phyloP scores from a whole-genome alignment of 1,284 basidiomycete genomes.

The Sparassis latifolia region DNA sequence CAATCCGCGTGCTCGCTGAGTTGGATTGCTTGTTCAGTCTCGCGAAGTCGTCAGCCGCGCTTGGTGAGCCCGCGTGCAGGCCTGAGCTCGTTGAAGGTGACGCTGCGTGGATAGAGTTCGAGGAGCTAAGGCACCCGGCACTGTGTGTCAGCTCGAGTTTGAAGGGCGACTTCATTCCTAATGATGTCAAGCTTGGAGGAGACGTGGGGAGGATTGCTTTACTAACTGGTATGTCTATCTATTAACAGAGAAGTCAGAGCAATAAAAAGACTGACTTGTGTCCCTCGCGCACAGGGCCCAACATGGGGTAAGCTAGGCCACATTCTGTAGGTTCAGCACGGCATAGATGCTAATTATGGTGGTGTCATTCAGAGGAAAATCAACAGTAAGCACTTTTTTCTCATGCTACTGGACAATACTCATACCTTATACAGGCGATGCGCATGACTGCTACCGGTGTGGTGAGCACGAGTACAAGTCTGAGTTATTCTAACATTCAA shows the following conservation, averaged over 20 bases:
- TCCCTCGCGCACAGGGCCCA: conserved; percentile 64
- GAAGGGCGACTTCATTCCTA: conserved; percentile 86
- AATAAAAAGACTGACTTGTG: conserved; percentile 86
- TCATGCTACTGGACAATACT: background rate
- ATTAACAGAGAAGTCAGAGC: conserved; percentile 50
- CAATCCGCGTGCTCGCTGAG: conserved; percentile 76
- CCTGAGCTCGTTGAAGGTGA: conserved; percentile 83
- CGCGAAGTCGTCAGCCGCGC: conserved; percentile 82
- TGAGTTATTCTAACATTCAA: background rate
- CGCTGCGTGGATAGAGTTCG: conserved; percentile 75
- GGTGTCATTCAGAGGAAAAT: conserved; percentile 62
- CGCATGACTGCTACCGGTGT: conserved; percentile 96
- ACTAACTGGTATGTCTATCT: conserved; percentile 69
- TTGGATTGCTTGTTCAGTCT: conserved; percentile 93
- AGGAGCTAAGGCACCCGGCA: conserved; percentile 83
- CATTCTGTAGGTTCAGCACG: background rate
- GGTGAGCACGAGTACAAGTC: conserved; percentile 30
- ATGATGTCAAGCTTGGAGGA: conserved; percentile 85
- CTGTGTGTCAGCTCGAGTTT: conserved; percentile 54
- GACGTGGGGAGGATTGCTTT: conserved; percentile 76
- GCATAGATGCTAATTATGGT: background rate
- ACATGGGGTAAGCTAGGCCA: conserved; percentile 67
- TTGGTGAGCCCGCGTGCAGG: conserved; percentile 90
- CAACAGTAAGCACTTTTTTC: conserved; percentile 46
- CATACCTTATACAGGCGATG: conserved; percentile 50